Base-by-base conservation (phyloP, 331 rosid genomes). In the Pyracantha coccinea region DNA sequence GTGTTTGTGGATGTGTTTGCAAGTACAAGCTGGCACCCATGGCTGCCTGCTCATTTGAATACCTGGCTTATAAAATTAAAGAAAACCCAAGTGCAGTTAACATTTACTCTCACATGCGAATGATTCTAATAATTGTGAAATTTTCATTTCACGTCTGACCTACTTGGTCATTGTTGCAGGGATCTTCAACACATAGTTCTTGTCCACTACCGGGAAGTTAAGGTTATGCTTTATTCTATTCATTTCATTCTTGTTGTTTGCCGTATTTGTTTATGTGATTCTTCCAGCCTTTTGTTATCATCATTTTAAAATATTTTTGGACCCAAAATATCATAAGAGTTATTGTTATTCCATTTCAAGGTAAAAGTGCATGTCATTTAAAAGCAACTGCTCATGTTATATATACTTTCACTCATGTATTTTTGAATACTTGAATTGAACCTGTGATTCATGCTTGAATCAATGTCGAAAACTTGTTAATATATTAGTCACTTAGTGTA, bases 131-230 rank as follows among this genome's bases (percentile, higher is more conserved):
- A 55, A 78, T 35, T 28, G 28, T 32, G 24, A 66, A 47, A 58
- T 35, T 45, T 4, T 33, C 20, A 2, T 72, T 33, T 6, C 38
- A 32, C 68, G 33, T 76, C 66, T 63, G 77, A 83, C 73, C 83
- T 71, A 52, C 59, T 74, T 80, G 65, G 76, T 67, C 72, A 44
- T 69, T 75, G 54, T 72, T 85, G 80, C 86, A 92, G 98, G 88
- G 93, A 90, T 20, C 91, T 89, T 76, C 89, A 92, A 2, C 89
- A 90, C 87, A 92, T 92, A 60, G 98, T 89, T 77, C 87, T 92
- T n/a, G 98, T 92, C 79, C 98, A 89, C 66, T 92, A 92, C 72
- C 86, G 83, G 55, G 88, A 90, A 71, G 96, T 92, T 71, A 86
- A 89, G 96, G 98, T 92, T 72, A 78, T 7, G 8, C 58, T 38